Evolutionary conservation across 768 basidiomycete genomes (phyloP).

Genomic region (Hygrocybe punicea): DNA sequence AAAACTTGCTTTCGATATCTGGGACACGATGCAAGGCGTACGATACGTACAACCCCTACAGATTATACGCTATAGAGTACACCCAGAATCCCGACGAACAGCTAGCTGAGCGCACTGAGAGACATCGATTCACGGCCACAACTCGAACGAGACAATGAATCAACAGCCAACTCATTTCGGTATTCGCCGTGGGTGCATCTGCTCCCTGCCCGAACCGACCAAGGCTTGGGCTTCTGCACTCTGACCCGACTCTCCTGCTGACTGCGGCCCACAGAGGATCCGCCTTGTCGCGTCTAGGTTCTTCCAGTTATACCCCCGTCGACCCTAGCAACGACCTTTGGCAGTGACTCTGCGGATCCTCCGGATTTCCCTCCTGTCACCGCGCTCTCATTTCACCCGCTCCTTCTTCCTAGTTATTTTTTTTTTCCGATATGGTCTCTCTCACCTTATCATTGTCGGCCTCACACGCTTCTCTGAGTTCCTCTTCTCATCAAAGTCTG

Average conservation of each 20-base stretch:
- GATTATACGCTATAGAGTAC: too few species aligned
- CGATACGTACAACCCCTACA: too few species aligned
- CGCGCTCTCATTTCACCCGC: slow-evolving; percentile 14
- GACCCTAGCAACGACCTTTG: slow-evolving; percentile 34
- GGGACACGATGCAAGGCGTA: too few species aligned
- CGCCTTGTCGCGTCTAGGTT: slow-evolving; percentile 45
- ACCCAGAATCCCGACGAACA: too few species aligned
- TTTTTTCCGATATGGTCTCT: slow-evolving; percentile 33
- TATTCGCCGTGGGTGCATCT: too few species aligned
- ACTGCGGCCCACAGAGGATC: slow-evolving; percentile 37
- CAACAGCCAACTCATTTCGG: too few species aligned
- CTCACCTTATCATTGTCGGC: slow-evolving; percentile 34
- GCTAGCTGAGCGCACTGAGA: too few species aligned
- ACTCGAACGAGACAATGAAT: too few species aligned
- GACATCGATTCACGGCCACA: too few species aligned
- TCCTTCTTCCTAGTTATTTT: slow-evolving; percentile 15
- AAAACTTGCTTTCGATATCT: too few species aligned
- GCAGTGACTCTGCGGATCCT: slow-evolving; percentile 55
- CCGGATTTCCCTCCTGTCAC: slow-evolving; percentile 9
- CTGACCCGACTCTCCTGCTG: not conserved
- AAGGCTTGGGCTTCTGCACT: too few species aligned
- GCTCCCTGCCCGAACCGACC: too few species aligned
- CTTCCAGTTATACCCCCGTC: slow-evolving; percentile 41
- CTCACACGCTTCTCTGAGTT: slow-evolving; percentile 34
- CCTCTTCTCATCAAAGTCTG: slow-evolving; percentile 34